phyloP scores from a whole-genome alignment of 345 rosid genomes.

The Citrus sp. region DNA sequence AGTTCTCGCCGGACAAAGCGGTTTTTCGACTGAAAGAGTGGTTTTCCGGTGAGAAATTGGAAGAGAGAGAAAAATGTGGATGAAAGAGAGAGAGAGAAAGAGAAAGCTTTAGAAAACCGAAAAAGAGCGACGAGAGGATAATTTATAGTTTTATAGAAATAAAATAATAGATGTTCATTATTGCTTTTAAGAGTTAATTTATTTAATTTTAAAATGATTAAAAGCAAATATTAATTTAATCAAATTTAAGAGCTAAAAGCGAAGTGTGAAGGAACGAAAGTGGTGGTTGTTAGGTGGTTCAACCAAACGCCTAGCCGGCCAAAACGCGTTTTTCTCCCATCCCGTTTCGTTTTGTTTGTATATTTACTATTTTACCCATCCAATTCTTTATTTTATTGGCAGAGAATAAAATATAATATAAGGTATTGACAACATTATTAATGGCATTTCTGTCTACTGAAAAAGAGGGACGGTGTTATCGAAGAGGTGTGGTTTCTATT shows the following conservation, averaged over 20 bases:
- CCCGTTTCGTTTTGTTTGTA: constrained; percentile 33
- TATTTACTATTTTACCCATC: constrained; percentile 20
- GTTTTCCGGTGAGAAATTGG: constrained; percentile 7
- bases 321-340: constrained; percentile 53
- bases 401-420: neutral
- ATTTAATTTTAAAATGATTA: constrained; percentile 10
- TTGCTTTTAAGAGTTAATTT: constrained; percentile 21
- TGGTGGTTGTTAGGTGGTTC: constrained; percentile 96
- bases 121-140: constrained; percentile 41
- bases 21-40: constrained; percentile 27
- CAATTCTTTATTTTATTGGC: neutral
- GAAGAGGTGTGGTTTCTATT: constrained; percentile 22
- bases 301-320: constrained; percentile 90
- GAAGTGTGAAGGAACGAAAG: constrained; percentile 59
- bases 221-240: constrained; percentile 10
- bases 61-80: constrained; percentile 27
- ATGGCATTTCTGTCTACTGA: constrained; percentile 21
- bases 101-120: constrained; percentile 56
- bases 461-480: constrained; percentile 16
- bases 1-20: constrained; percentile 21
- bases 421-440: neutral
- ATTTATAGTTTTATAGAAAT: constrained; percentile 68
- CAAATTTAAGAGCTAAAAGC: constrained; percentile 18
- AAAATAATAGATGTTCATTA: constrained; percentile 9
- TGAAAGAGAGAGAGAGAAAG: constrained; percentile 4